These are phyloP conservation scores for Mortierella hygrophila DNA, from an alignment of 192 early-diverging fungal species.

Conservation along the genomic window DNA sequence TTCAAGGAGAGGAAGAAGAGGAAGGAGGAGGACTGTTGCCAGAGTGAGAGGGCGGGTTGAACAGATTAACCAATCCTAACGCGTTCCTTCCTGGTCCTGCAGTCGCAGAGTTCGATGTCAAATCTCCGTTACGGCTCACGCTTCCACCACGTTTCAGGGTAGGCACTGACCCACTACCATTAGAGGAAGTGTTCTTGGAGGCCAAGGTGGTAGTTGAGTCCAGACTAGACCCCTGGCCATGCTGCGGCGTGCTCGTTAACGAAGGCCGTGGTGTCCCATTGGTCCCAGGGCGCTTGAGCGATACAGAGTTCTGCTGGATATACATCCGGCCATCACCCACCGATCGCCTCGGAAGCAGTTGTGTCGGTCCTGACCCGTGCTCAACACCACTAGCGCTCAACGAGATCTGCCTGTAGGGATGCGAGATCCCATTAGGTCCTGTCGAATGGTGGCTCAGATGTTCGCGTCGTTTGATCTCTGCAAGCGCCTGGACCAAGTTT, in stretches of 20 bases:
- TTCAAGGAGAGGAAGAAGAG: neutral
- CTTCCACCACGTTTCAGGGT: neutral
- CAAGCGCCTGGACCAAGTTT: constrained; percentile 35
- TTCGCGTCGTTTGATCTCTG: constrained; percentile 37
- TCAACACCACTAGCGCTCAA: constrained; percentile 10
- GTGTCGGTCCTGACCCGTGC: neutral
- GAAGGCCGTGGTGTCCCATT: neutral
- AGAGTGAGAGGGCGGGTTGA: neutral
- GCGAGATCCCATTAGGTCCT: neutral
- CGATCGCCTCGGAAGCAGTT: neutral
- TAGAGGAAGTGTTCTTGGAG: neutral
- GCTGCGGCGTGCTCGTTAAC: neutral
- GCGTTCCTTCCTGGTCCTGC: neutral
- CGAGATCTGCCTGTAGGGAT: constrained; percentile 16
- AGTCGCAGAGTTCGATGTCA: neutral
- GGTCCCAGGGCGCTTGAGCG: constrained; percentile 19
- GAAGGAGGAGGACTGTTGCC: neutral
- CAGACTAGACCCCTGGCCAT: neutral
- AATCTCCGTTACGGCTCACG: neutral
- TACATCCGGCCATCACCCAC: neutral
- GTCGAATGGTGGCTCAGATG: neutral
- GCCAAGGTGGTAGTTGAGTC: neutral
- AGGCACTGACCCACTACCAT: neutral
- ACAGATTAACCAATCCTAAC: neutral
- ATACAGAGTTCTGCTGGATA: constrained; percentile 5